Evolutionary conservation across 164 flowering plant genomes (phyloP), one percentile per base, ranked within the genome.

Genomic region (Malania oleifera): DNA sequence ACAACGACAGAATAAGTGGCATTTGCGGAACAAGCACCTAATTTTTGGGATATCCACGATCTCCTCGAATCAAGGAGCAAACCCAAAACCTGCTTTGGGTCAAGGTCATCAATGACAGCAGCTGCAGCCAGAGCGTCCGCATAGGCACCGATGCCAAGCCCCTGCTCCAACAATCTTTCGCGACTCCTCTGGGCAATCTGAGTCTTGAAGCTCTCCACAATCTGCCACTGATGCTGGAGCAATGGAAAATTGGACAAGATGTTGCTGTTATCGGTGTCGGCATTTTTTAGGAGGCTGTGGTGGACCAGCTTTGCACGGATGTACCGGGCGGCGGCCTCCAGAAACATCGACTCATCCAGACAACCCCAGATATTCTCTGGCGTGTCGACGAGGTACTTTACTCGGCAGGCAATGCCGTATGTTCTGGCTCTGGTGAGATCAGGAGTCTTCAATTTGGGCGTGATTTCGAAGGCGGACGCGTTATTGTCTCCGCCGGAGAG

Each of bases 291-390:
- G 34, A 87, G 63, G 8, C 67, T 55, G 12, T 56, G 69, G 14
- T 88, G 82, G 14, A 86, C 96, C 24, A 77, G 83, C 60, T 76
- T 86, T 20, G 99, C 92, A 5, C 97, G 75, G 8, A 77, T 55
- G 47, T 85, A 90, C 52, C 96, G 58, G 0, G 82, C 82, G 0
- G 97, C 80, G 3, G 95, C 83, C 27, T 88, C 99, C 1, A 90
- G 63, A 57, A 88, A 91, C 97, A 93, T 88, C 28, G 80, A 83
- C 54, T 93, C 97, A 31, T 93, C 99, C 5, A 93, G 75, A 54
- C 92, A 85, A 0, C 95, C 99, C 99, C 99, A 93, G 13, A 93
- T 93, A 63, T 86, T 88, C 82, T 93, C 99, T 1, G 96, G 95
- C 5, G 97, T 88, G 54, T 93, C 99, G 5, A 93, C 97, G 7